Evolutionary conservation across 1,284 basidiomycete species (phyloP).

Genomic region (Moniliella sp.): DNA sequence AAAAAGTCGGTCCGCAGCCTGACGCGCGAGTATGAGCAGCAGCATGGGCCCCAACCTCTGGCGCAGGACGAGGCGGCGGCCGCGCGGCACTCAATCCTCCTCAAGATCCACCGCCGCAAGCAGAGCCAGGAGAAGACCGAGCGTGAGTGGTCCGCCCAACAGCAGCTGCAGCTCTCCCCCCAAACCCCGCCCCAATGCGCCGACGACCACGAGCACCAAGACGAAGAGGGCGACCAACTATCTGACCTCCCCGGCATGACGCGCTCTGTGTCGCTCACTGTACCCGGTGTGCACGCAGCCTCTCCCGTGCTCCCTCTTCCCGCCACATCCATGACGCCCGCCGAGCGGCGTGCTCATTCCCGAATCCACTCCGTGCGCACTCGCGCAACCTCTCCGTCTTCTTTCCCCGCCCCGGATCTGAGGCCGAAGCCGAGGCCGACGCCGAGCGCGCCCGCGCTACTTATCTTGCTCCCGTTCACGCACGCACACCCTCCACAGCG

Average conservation of each 20-base stretch:
- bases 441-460: not conserved
- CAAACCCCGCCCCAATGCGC: too few species aligned
- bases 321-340: slow-evolving; percentile 15
- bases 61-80: too few species aligned
- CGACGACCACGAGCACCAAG: too few species aligned
- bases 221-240: too few species aligned
- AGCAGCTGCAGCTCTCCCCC: too few species aligned
- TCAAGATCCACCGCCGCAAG: not conserved
- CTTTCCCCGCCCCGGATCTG: slow-evolving; percentile 27
- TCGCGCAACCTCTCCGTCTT: slow-evolving; percentile 26
- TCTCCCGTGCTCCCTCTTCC: too few species aligned
- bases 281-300: too few species aligned
- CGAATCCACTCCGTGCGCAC: slow-evolving; percentile 20
- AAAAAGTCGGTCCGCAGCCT: not conserved
- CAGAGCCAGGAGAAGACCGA: slow-evolving; percentile 1
- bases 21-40: not conserved
- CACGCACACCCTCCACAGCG: too few species aligned
- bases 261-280: too few species aligned
- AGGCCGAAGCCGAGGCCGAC: slow-evolving; percentile 19
- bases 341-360: slow-evolving; percentile 25
- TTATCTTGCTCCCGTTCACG: too few species aligned
- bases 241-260: too few species aligned
- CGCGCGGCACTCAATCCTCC: not conserved
- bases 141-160: not conserved
- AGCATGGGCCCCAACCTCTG: not conserved